Evolutionary conservation across 148 eudicot genomes (phyloP), one percentile per base, ranked within the genome.

Genomic region (Rheum nobile): DNA sequence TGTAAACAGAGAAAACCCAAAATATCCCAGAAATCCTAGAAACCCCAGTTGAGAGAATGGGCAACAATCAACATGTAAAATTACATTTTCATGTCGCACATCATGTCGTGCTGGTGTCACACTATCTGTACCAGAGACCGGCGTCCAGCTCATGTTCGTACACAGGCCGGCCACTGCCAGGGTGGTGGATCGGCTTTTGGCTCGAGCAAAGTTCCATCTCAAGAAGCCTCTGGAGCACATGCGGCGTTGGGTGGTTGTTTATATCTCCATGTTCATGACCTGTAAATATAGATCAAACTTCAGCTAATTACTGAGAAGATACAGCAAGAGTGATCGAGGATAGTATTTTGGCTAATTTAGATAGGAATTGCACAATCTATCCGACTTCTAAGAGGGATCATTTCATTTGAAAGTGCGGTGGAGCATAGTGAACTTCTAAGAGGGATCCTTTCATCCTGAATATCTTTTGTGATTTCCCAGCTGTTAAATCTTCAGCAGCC

Each of bases 181-280:
- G 71, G 13, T 84, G 89, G 68, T 80, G 97, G 61, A 79, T 80
- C 77, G 82, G 95, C 76, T 85, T 89, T 21, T 88, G 85, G 14
- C 85, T 87, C 37, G 91, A 88, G 79, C 92, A 72, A 32, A 77
- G 81, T 80, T 91, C 96, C 89, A 88, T 90, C n/a, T n/a, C n/a
- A n/a, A n/a, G n/a, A n/a, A n/a, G n/a, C n/a, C n/a, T n/a, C n/a
- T n/a, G n/a, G n/a, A 91, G 80, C 67, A 92, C 93, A 26, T 90
- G 93, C 0, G 97, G 90, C 0, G 97, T 89, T 70, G 86, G 87
- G 67, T 81, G 86, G 84, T 81, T 88, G 83, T 81, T 81, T 59
- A 79, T 77, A 54, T 68, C 77, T 13, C 79, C 80, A 54, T 74
- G 80, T 70, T 86, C 87, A 7, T 83, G 77, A 71, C 82, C 91